Evolutionary conservation across 306 rosid species (phyloP), one percentile per base, ranked within the genome.

Genomic region (Cicer bijugum): DNA sequence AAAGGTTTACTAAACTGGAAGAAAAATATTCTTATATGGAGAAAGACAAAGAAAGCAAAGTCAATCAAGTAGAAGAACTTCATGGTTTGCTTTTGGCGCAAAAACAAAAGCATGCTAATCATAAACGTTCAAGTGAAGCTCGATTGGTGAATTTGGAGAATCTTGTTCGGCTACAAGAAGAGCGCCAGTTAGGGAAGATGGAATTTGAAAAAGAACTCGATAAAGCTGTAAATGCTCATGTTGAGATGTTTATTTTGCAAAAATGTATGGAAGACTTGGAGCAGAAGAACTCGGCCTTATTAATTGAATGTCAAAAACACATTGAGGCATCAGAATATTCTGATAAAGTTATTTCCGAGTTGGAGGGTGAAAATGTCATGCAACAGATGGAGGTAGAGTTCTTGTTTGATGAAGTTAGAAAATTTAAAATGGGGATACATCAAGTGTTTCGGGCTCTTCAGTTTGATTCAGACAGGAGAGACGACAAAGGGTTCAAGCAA

Each of bases 341-440:
- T 17, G 93, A 90, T 74, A 65, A 85, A 78, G 72, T 92, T 74
- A 85, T 95, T 81, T 80, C 91, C 10, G 99, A 95, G 85, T 82
- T 95, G 93, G 99, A 95, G 85, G 74, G 78, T 51, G 99, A 95
- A 84, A 95, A 92, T 75, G 97, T 95, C 51, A 92, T 87, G 89
- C 97, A 92, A 50, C 97, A 95, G 82, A 86, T 89, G 78, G 99
- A 95, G 84, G 72, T 84, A 37, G 93, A 95, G 76, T 90, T 79
- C 83, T 78, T 95, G 84, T 76, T 89, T 6, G 88, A 86, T 69
- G 97, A 95, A 83, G 85, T 95, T n/a, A 84, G 88, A 77, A 95
- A 88, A 83, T 75, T 86, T 74, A 85, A 88, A 72, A 51, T 81
- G 71, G 93, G 90, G 50, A 56, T 95, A 67, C 85, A 72, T 72